A percentile compares a stretch with the other conserved stretches of the same genome.
phyloP scores from a whole-genome alignment of 2,329 filamentous ascomycete species.

The Calonectria multiphialidica region DNA sequence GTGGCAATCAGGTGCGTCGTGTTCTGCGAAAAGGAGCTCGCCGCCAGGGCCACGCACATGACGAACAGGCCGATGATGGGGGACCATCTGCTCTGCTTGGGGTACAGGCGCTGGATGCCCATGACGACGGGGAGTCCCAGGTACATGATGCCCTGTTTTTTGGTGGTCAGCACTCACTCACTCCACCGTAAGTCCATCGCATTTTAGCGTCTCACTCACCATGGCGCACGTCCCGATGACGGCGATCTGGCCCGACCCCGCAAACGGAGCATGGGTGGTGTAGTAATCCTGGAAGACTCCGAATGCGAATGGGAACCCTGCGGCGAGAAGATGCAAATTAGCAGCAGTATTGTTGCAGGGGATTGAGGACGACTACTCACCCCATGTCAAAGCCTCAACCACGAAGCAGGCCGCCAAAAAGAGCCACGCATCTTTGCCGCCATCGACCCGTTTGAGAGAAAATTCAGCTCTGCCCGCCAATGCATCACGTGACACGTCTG shows the following conservation, averaged over 20 bases:
- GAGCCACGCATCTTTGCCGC: constrained; percentile 50
- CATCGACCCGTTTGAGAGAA: constrained; percentile 45
- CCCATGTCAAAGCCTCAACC: constrained; percentile 51
- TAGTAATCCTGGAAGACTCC: constrained; percentile 81
- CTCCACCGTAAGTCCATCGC: too few species aligned
- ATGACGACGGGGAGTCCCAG: constrained; percentile 64
- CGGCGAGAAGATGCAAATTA: fast-evolving
- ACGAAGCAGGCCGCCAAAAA: constrained; percentile 48
- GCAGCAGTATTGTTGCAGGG: background rate
- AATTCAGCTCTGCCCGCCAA: constrained; percentile 7
- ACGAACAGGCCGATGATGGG: constrained; percentile 60
- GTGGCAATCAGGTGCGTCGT: constrained; percentile 68
- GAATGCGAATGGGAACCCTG: constrained; percentile 77
- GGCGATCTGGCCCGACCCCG: constrained; percentile 65
- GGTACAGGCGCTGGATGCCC: constrained; percentile 58
- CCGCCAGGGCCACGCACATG: constrained; percentile 64
- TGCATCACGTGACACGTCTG: background rate
- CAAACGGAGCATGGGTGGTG: constrained; percentile 68
- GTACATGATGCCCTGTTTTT: constrained; percentile 65
- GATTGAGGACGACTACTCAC: constrained; percentile 25
- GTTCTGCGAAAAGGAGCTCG: constrained; percentile 65
- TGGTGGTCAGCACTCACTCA: background rate
- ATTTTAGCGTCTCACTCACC: constrained; percentile 51
- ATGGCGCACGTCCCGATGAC: constrained; percentile 74
- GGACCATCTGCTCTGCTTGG: constrained; percentile 54